Percentiles rank a stretch among this genome's conserved stretches.
Conservation (phyloP, 2,329 filamentous ascomycete genomes). For the Monosporascus sp. region DNA sequence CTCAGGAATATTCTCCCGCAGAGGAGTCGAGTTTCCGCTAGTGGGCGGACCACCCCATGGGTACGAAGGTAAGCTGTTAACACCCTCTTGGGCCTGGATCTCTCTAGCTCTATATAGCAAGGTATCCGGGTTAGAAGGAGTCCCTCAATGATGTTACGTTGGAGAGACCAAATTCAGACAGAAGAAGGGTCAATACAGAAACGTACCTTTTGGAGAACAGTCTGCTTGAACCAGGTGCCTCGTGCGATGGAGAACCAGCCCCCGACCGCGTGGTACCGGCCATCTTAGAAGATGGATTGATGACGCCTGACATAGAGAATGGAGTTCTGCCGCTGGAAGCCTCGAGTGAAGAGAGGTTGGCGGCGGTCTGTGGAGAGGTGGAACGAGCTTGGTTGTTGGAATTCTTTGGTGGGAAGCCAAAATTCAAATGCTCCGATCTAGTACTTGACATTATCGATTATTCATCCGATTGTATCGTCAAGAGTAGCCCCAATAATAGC, state of each 20-base stretch:
- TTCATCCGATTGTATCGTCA: slow-evolving; percentile 46
- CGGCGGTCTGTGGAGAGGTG: slow-evolving; percentile 73
- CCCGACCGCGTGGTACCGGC: slow-evolving; percentile 65
- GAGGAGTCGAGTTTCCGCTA: slow-evolving; percentile 90
- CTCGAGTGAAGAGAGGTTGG: slow-evolving; percentile 66
- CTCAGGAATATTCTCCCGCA: slow-evolving; percentile 96
- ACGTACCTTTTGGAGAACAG: slow-evolving; percentile 86
- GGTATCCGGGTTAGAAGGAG: not conserved
- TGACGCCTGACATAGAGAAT: slow-evolving; percentile 62
- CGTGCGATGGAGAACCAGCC: slow-evolving; percentile 94
- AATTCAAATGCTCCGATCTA: slow-evolving; percentile 80
- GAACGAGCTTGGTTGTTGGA: slow-evolving; percentile 66
- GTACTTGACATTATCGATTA: slow-evolving; percentile 94
- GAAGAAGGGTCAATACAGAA: slow-evolving; percentile 5
- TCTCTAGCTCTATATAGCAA: slow-evolving; percentile 70
- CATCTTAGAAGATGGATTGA: slow-evolving; percentile 57
- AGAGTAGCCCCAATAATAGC: slow-evolving; percentile 22
- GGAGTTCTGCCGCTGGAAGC: slow-evolving; percentile 66
- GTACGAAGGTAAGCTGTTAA: slow-evolving; percentile 61
- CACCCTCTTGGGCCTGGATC: slow-evolving; percentile 93
- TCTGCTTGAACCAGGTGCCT: slow-evolving; percentile 64
- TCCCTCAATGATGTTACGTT: not conserved
- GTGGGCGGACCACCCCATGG: slow-evolving; percentile 95
- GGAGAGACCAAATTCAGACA: slow-evolving; percentile 12
- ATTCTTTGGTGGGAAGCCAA: slow-evolving; percentile 69